Conservation (phyloP, 179 eudicot genomes). For the Beta macrorhiza region DNA sequence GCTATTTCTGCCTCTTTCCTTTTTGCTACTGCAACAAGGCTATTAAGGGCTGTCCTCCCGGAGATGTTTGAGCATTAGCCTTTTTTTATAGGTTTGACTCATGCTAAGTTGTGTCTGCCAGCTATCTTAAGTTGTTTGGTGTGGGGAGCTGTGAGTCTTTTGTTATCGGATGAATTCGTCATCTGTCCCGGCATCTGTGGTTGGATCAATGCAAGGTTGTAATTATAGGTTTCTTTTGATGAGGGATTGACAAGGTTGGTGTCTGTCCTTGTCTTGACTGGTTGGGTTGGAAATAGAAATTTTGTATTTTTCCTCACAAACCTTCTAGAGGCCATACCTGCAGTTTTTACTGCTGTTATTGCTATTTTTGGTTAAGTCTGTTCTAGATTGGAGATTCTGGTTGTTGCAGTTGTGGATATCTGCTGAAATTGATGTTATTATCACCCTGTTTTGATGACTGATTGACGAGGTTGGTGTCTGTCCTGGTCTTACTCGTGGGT, state of each 20-base stretch:
- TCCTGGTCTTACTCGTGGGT: not conserved
- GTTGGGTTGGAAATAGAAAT: not conserved
- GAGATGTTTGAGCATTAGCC: not conserved
- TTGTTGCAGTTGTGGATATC: not conserved
- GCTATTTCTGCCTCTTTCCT: not conserved
- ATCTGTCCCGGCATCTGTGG: not conserved
- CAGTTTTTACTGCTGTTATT: not conserved
- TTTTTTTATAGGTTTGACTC: not conserved
- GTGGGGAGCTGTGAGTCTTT: not conserved
- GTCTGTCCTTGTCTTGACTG: not conserved
- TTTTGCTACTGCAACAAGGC: not conserved
- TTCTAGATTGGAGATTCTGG: not conserved
- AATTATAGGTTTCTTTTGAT: not conserved
- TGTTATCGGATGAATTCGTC: not conserved
- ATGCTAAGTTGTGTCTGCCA: not conserved
- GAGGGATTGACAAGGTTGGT: not conserved
- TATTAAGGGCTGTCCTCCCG: not conserved
- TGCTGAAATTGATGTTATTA: not conserved
- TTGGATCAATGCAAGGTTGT: not conserved
- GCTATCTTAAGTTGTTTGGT: not conserved
- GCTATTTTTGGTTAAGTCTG: not conserved
- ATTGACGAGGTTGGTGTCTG: not conserved
- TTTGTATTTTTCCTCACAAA: not conserved
- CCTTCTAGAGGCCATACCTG: not conserved
- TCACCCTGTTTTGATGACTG: not conserved